These are phyloP conservation scores for Zygosaccharomyces siamensis DNA, from an alignment of 805 yeast species.

Conservation along the genomic window DNA sequence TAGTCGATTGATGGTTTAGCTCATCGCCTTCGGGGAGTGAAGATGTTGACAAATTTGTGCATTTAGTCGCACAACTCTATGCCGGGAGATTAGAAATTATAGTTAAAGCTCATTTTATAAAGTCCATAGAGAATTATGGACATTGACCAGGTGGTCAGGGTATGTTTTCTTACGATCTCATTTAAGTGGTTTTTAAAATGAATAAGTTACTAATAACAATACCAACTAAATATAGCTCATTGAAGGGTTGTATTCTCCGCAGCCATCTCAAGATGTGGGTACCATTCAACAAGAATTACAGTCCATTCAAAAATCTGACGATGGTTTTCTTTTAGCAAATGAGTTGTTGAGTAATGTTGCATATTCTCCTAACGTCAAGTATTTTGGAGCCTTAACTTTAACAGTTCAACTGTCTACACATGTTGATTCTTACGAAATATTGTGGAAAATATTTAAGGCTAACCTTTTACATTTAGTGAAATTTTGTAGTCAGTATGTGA, in stretches of 20 bases:
- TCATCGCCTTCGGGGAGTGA: slow-evolving; percentile 2
- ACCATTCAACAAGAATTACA: slow-evolving; percentile 32
- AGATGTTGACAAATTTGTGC: not conserved
- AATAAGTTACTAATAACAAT: slow-evolving; percentile 5
- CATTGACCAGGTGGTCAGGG: slow-evolving; percentile 19
- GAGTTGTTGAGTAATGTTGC: slow-evolving; percentile 20
- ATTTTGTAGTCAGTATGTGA: slow-evolving; percentile 15
- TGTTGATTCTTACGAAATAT: slow-evolving; percentile 11
- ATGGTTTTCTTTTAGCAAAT: slow-evolving; percentile 30
- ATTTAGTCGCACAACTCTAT: not conserved
- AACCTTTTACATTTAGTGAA: slow-evolving; percentile 26
- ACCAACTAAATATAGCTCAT: slow-evolving; percentile 14
- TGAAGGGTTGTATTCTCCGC: slow-evolving; percentile 30
- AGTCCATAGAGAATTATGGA: slow-evolving; percentile 6
- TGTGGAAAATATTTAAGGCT: slow-evolving; percentile 26
- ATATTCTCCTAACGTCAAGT: slow-evolving; percentile 28
- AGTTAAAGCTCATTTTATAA: not conserved
- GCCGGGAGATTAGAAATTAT: not conserved
- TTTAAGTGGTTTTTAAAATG: not conserved
- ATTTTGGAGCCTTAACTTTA: slow-evolving; percentile 35
- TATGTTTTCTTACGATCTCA: slow-evolving; percentile 5
- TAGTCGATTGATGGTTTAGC: not conserved
- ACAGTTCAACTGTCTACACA: slow-evolving; percentile 31
- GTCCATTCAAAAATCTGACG: slow-evolving; percentile 27
- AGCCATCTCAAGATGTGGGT: slow-evolving; percentile 27